Evolutionary conservation across 257 asterid genomes (phyloP).

Genomic region (Schizonepeta tenuifolia): DNA sequence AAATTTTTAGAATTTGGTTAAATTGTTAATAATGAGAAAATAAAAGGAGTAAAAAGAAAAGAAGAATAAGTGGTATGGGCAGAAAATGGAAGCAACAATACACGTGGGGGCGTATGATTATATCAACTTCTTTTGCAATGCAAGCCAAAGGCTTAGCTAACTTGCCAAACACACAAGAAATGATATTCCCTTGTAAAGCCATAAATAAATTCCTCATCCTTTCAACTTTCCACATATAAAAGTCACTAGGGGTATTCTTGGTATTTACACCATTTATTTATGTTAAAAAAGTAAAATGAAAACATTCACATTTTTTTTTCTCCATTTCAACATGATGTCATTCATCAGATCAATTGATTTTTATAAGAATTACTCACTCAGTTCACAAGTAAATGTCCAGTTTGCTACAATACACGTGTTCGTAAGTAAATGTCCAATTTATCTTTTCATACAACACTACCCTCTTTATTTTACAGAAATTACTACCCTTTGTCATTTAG

Average conservation of each 20-base stretch:
- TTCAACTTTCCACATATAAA: constrained; percentile 10
- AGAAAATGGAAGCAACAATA: constrained; percentile 28
- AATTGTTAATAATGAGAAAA: background rate
- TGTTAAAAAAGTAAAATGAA: background rate
- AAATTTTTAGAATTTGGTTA: background rate
- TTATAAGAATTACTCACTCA: too few relatives aligned
- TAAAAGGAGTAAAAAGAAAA: background rate
- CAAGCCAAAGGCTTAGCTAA: constrained; percentile 31
- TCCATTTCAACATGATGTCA: background rate
- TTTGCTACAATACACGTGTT: too few relatives aligned
- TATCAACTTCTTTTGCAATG: constrained; percentile 36
- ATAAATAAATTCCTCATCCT: constrained; percentile 11
- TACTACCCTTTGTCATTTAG: too few relatives aligned
- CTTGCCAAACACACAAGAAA: constrained; percentile 33
- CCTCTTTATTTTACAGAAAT: too few relatives aligned
- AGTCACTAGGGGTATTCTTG: constrained; percentile 2
- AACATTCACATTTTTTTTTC: background rate
- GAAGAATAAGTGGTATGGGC: constrained; percentile 17
- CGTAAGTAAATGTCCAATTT: too few relatives aligned
- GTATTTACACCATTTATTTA: background rate
- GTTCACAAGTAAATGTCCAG: too few relatives aligned
- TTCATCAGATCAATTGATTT: background rate
- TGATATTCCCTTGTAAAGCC: constrained; percentile 21
- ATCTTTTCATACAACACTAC: too few relatives aligned
- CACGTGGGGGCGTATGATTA: constrained; percentile 39